Conservation (phyloP, 441 rosid genomes). For the Pelargonium myrrhifolium region DNA sequence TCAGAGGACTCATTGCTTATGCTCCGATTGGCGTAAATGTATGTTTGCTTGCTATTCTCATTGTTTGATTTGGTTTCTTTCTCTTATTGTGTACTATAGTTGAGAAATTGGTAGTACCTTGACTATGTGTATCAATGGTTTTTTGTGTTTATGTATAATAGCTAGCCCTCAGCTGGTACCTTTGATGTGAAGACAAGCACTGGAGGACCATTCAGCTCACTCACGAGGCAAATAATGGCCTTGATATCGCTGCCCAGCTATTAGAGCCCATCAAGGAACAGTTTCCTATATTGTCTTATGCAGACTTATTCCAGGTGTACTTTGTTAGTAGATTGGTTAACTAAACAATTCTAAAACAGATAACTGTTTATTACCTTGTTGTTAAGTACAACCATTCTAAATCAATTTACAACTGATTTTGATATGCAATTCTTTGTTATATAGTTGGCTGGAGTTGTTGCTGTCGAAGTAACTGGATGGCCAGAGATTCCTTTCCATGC, state of each 20-base stretch:
- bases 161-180: conserved; percentile 63
- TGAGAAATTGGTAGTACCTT: not conserved
- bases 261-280: conserved; percentile 41
- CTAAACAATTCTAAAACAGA: not conserved
- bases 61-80: not conserved
- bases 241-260: conserved; percentile 42
- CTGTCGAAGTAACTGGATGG: conserved; percentile 67
- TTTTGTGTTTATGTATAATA: conserved; percentile 8
- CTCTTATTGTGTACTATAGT: not conserved
- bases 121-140: not conserved
- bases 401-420: not conserved
- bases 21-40: conserved; percentile 46
- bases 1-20: conserved; percentile 43
- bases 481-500: conserved; percentile 76
- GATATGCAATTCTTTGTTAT: not conserved
- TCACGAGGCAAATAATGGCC: conserved; percentile 49
- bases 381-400: not conserved
- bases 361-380: not conserved
- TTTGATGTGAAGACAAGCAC: conserved; percentile 43
- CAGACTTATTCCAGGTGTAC: conserved; percentile 44
- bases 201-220: conserved; percentile 54
- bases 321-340: not conserved
- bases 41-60: not conserved
- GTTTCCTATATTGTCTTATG: conserved; percentile 42
- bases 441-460: conserved; percentile 60